Percentiles rank a stretch among this genome's conserved stretches.
Conservation (phyloP, 2,329 filamentous ascomycete species). For the Arthroderma uncinatum region DNA sequence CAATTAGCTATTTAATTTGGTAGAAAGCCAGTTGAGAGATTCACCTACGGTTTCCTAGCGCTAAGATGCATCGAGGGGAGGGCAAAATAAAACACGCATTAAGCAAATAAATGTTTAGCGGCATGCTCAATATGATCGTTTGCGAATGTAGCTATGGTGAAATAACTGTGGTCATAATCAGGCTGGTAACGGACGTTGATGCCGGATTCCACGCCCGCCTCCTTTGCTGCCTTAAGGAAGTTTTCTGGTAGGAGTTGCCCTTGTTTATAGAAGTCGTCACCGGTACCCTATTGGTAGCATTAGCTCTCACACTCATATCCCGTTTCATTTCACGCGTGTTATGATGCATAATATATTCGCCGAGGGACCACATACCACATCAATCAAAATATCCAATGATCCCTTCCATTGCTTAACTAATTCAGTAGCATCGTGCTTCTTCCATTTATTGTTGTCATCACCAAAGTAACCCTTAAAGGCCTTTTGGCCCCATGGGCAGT, state of each 20-base stretch:
- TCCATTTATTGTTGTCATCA: conserved; percentile 60
- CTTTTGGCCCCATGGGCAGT: conserved; percentile 91
- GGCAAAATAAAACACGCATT: conserved; percentile 20
- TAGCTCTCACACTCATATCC: background rate
- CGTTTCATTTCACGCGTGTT: background rate
- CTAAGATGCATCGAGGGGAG: no score
- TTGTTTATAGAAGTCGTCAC: conserved; percentile 94
- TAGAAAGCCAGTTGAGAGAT: no score
- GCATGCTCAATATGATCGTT: conserved; percentile 87
- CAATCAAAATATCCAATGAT: conserved; percentile 67
- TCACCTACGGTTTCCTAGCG: no score
- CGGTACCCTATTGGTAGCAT: conserved; percentile 57
- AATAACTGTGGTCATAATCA: conserved; percentile 96
- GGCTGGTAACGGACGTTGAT: conserved; percentile 72
- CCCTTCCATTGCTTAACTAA: conserved; percentile 65
- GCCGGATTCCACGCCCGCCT: conserved; percentile 57
- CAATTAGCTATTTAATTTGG: no score
- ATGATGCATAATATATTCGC: background rate
- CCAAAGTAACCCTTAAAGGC: conserved; percentile 88
- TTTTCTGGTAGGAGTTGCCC: conserved; percentile 90
- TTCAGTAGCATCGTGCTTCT: conserved; percentile 84
- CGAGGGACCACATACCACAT: conserved; percentile 53
- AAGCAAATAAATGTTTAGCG: conserved; percentile 65
- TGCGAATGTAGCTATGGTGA: conserved; percentile 82
- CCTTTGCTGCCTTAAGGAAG: conserved; percentile 66